Percentiles rank a stretch among this genome's conserved stretches.
Evolutionary conservation across 1,284 basidiomycete genomes (phyloP).

Genomic region (Pseudozyma pruni): DNA sequence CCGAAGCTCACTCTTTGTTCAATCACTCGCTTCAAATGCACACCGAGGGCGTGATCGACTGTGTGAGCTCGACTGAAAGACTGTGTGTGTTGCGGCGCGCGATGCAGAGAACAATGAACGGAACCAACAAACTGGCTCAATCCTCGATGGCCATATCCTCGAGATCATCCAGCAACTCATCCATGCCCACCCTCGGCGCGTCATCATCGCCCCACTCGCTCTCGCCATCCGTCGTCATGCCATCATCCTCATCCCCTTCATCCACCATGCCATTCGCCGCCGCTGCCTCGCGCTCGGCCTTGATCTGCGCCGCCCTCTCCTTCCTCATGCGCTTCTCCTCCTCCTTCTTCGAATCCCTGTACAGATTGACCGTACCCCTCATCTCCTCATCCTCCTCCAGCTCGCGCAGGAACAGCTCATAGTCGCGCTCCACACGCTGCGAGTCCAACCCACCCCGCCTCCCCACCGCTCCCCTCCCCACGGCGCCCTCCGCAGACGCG

Average conservation of each 20-base stretch:
- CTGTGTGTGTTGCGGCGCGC: background rate
- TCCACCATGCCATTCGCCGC: slow-evolving; percentile 70
- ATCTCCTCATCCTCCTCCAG: slow-evolving; percentile 96
- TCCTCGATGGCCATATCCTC: slow-evolving; percentile 71
- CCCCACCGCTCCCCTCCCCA: slow-evolving; percentile 84
- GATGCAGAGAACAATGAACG: background rate
- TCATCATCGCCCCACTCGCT: slow-evolving; percentile 85
- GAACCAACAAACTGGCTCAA: background rate
- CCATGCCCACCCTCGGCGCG: slow-evolving; percentile 71
- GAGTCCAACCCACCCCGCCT: slow-evolving; percentile 88
- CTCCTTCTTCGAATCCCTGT: slow-evolving; percentile 73
- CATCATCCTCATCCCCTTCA: slow-evolving; percentile 61
- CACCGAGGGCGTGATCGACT: too few species aligned
- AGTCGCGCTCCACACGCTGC: slow-evolving; percentile 94
- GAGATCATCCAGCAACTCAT: slow-evolving; percentile 91
- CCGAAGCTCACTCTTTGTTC: too few species aligned
- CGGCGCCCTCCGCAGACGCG: slow-evolving; percentile 56
- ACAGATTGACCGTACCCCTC: slow-evolving; percentile 87
- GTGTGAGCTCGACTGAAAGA: too few species aligned
- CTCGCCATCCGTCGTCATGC: slow-evolving; percentile 65
- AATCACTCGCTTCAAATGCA: too few species aligned
- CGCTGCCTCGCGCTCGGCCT: slow-evolving; percentile 64
- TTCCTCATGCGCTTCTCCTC: slow-evolving; percentile 64
- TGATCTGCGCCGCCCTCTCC: slow-evolving; percentile 54
- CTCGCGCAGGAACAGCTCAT: slow-evolving; percentile 93